Percentiles rank a stretch among this genome's conserved stretches.
phyloP scores from a whole-genome alignment of 2,329 filamentous ascomycete genomes.

The Pezicula carpinea region DNA sequence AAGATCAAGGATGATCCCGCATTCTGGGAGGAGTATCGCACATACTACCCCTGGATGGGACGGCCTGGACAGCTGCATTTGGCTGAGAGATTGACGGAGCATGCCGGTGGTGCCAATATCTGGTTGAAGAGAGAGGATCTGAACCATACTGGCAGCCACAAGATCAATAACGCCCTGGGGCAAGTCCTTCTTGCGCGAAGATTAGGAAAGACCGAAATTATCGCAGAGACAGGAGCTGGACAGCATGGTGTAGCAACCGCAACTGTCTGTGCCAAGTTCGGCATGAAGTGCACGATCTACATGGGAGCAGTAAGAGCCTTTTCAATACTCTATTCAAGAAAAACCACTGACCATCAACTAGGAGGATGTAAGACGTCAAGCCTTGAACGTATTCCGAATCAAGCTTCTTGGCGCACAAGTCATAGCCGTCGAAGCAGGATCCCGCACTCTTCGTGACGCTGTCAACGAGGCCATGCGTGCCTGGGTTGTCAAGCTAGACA shows the following conservation, averaged over 20 bases:
- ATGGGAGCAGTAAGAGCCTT: slow-evolving; percentile 67
- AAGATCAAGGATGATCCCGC: slow-evolving; percentile 77
- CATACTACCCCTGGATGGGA: slow-evolving; percentile 97
- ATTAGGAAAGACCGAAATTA: slow-evolving; percentile 93
- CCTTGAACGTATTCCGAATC: slow-evolving; percentile 97
- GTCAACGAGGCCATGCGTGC: slow-evolving; percentile 94
- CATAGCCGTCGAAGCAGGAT: slow-evolving; percentile 87
- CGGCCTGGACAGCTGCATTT: slow-evolving; percentile 88
- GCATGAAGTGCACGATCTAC: slow-evolving; percentile 95
- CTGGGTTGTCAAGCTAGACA: slow-evolving; percentile 90
- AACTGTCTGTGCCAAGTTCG: slow-evolving; percentile 96
- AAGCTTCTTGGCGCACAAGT: slow-evolving; percentile 91
- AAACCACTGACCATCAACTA: slow-evolving; percentile 15
- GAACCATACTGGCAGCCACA: slow-evolving; percentile 97
- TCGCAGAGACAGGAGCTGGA: slow-evolving; percentile 94
- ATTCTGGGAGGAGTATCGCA: slow-evolving; percentile 97
- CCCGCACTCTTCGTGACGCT: slow-evolving; percentile 75
- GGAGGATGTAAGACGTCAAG: slow-evolving; percentile 93
- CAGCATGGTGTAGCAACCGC: slow-evolving; percentile 98
- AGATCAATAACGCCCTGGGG: slow-evolving; percentile 98
- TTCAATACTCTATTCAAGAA: not conserved
- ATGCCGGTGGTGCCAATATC: slow-evolving; percentile 90
- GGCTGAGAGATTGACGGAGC: slow-evolving; percentile 80
- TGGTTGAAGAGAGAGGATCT: slow-evolving; percentile 97
- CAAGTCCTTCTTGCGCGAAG: slow-evolving; percentile 83